Base-by-base conservation (phyloP, 305 asterid genomes). In the Plantago lanceolata region DNA sequence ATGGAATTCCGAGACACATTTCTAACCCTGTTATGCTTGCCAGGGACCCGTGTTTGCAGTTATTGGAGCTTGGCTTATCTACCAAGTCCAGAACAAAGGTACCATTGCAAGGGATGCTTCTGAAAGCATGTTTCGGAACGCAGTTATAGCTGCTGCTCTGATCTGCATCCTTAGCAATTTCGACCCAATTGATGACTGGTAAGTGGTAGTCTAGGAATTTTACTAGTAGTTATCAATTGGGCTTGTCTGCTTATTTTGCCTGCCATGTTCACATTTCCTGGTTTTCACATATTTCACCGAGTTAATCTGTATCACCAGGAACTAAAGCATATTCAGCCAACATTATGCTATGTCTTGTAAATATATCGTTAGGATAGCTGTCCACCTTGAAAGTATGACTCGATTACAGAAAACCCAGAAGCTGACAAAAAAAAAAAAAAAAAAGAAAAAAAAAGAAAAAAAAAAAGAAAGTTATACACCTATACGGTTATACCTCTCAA, bases 101-200 rank as follows among this genome's bases (percentile, higher is more conserved):
- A 60, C 73, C 12, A 50, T 69, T 43, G 72, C 76, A 43, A 82
- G 70, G 44, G 84, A 78, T 60, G 70, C 75, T 15, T 65, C 74
- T 19, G 86, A 86, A 61, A 80, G 73, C 66, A 71, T 83, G 83
- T 75, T 80, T 26, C 78, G 45, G 66, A 73, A 71, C 66, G 95
- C 88, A 40, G 65, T 86, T 0, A 69, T 81, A 64, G 80, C 81
- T 52, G 79, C 85, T 44, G 80, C 84, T 63, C 71, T 87, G 57
- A 75, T 84, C 74, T 86, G 72, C 44, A 73, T 84, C 15, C 80
- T 89, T n/a, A 81, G 86, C 94, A 77, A 67, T 64, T 80, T 86
- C 9, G 73, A 86, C 68, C 91, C 87, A 12, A 77, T 85, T 63
- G 96, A 89, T 77, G 85, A 86, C 82, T 89, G 96, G 96, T 85